Evolutionary conservation across 768 basidiomycete species (phyloP).

Genomic region (Austroboletus eburneus): DNA sequence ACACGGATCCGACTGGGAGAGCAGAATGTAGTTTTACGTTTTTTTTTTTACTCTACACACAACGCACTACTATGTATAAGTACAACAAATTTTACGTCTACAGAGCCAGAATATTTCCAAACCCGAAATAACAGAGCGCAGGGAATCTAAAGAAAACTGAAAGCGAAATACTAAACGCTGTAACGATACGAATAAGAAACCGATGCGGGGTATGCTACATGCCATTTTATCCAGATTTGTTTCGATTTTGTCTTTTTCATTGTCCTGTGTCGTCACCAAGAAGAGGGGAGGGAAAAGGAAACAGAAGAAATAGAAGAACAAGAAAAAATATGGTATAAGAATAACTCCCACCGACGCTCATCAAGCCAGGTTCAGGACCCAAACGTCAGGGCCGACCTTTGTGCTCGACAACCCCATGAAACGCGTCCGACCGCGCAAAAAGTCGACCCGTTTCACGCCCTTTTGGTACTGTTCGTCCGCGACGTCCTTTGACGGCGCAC

Average conservation of each 20-base stretch:
- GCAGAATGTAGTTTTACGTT: conserved; percentile 6
- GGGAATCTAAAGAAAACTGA: too few relatives aligned
- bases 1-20: neutral
- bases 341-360: conserved; percentile 5
- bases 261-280: conserved; percentile 5
- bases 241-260: conserved; percentile 17
- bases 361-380: conserved; percentile 32
- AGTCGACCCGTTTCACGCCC: conserved; percentile 54
- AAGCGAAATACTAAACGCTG: conserved; percentile 8
- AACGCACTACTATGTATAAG: too few relatives aligned
- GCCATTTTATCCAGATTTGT: conserved; percentile 8
- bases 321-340: conserved; percentile 25
- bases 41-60: conserved; percentile 3
- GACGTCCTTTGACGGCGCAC: conserved; percentile 26
- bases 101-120: neutral
- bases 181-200: conserved; percentile 25
- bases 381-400: conserved; percentile 33
- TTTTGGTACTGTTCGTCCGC: conserved; percentile 40
- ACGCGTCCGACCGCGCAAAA: conserved; percentile 38
- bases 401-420: conserved; percentile 47
- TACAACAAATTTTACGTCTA: too few relatives aligned
- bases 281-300: neutral
- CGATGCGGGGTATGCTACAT: conserved; percentile 21
- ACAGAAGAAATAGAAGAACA: neutral
- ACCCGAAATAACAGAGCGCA: neutral